Evolutionary conservation across 73 alveolate species (phyloP).

Genomic region (Tetrahymena thermophila): DNA sequence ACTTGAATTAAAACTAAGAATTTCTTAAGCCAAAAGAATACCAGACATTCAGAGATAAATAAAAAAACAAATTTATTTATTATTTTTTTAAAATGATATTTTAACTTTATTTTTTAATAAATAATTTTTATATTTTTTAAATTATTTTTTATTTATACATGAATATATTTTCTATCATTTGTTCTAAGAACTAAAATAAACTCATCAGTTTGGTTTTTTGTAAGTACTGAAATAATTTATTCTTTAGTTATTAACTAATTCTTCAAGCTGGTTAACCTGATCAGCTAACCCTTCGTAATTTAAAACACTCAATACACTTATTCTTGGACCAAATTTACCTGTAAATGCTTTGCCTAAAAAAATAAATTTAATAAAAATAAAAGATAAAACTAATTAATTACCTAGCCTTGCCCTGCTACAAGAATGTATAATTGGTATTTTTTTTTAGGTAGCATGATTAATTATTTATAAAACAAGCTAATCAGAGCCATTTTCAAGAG

Average conservation of each 20-base stretch:
- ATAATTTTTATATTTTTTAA: too few relatives aligned
- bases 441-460: background rate
- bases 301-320: slow-evolving; percentile 29
- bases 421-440: slow-evolving; percentile 15
- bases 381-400: background rate
- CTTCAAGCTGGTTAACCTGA: slow-evolving; percentile 1
- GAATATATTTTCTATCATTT: too few relatives aligned
- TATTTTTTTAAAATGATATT: too few relatives aligned
- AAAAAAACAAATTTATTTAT: too few relatives aligned
- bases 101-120: too few relatives aligned
- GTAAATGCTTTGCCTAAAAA: slow-evolving; percentile 6
- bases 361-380: background rate
- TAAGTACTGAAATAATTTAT: background rate
- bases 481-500: slow-evolving; percentile 33
- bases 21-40: too few relatives aligned
- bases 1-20: too few relatives aligned
- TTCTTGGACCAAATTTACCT: slow-evolving; percentile 44
- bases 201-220: too few relatives aligned
- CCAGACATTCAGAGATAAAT: too few relatives aligned
- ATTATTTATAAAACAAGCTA: slow-evolving; percentile 12
- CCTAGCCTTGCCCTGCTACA: slow-evolving; percentile 30
- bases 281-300: slow-evolving; percentile 27
- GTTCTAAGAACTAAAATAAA: too few relatives aligned
- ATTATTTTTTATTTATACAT: too few relatives aligned
- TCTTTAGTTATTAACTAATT: background rate